Evolutionary conservation across 2,329 filamentous ascomycete genomes (phyloP), one percentile per base, ranked within the genome.

Genomic region (Magnaporthiopsis poae): DNA sequence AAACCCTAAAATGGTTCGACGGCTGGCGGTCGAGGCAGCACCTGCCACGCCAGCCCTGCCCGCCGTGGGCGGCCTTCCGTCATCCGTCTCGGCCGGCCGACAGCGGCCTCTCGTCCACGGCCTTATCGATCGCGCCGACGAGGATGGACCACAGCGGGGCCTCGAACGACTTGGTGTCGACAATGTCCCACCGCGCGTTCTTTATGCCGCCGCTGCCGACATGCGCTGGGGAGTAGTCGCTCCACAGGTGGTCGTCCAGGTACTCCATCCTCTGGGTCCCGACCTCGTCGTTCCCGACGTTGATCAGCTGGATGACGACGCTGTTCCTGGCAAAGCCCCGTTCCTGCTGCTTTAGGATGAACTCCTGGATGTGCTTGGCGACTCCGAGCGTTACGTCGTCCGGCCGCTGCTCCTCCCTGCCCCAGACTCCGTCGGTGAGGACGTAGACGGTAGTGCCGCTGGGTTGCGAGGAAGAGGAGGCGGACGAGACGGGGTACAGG

Each of bases 381-480:
- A 65, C 64, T 1, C 64, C 56, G 64, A 56, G 61, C 11, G n/a
- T 61, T 1, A 18, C 9, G n/a, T 18, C 27, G 35, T 13, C 33
- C 15, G 31, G n/a, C 25, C 13, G 25, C 2, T 7, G 62, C 39
- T 64, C 18, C 12, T 56, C 11, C 35, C n/a, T 18, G 36, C 61
- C 64, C 64, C 64, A 65, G 52, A 65, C n/a, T 9, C 36, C 64
- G 59, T 65, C 59, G 8, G 64, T 65, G 18, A 65, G 59, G 11
- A 65, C 36, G 29, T 65, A 65, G 56, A 65, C 25, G 64, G 56
- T 65, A n/a, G 61, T 36, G 27, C 64, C 64, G 25, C n/a, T 61
- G 9, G 39, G 29, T 11, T 9, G 36, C 36, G 36, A 39, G 36
- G 36, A 15, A 12, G 36, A 15, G 11, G 36, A 39, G 36, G 36